Base-by-base conservation (phyloP, 2,329 filamentous ascomycete genomes). In the Aspergillus novoparasiticus region DNA sequence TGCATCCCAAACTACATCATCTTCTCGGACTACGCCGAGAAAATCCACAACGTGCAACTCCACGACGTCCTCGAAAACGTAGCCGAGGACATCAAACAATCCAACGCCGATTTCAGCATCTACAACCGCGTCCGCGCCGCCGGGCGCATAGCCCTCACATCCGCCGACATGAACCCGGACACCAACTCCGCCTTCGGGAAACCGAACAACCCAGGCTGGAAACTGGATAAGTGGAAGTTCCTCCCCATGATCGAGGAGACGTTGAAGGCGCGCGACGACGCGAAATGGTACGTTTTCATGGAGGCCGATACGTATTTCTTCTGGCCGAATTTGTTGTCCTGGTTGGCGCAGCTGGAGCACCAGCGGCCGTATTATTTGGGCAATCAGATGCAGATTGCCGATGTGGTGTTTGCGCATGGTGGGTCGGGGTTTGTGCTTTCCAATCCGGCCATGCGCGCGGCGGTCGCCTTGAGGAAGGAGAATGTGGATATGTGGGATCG, bases 201-300 rank as follows among this genome's bases (percentile, higher is more conserved):
- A 41, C 65, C 66, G 32, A 82, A 83, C 70, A 81, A 81, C 64
- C 72, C 81, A n/a, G 78, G 79, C 53, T 78, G 79, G 84, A 80
- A 77, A 58, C 75, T 86, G 34, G 84, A 86, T 64, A 86, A 86
- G 66, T 86, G 84, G 83, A 86, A 86, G 66, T 83, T 84, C 62
- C 72, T 86, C 14, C 84, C 84, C 5, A 81, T 86, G 76, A 79
- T 84, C 11, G 80, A 84, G 57, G 78, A 80, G 58, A 80, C 83
- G 0, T 73, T 80, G 45, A 72, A 73, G 43, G 69, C 76, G 56
- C 69, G 66, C 32, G 83, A 83, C 0, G 71, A 83, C 14, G 81
- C 82, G 51, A 82, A 82, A 57, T 88, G 85, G 85, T 88, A 82
- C 64, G 75, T 86, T 59, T 87, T 87, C 69, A 79, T 86, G 26